Conservation (phyloP, 768 basidiomycete genomes). For the Boletus reticuloceps region DNA sequence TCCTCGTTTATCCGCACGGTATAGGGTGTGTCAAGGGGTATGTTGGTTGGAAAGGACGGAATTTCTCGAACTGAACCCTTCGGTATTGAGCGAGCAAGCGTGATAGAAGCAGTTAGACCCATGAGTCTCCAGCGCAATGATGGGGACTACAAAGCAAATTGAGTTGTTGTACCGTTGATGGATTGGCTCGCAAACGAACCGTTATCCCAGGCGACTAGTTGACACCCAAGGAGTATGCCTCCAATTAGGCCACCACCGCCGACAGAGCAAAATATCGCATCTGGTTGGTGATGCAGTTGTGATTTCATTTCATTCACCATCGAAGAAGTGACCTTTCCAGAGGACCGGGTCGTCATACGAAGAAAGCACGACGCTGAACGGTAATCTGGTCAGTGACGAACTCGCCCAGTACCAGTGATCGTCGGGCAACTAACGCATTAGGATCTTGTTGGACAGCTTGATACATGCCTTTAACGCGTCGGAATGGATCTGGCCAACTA, state of each 20-base stretch:
- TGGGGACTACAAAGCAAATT: slow-evolving; percentile 46
- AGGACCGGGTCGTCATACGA: slow-evolving; percentile 67
- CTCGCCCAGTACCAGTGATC: not conserved
- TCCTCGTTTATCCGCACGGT: slow-evolving; percentile 43
- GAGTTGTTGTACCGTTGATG: not conserved
- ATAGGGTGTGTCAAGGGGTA: slow-evolving; percentile 29
- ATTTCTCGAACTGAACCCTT: slow-evolving; percentile 30
- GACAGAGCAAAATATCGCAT: slow-evolving; percentile 75
- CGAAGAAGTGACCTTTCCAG: slow-evolving; percentile 78
- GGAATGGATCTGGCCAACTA: slow-evolving; percentile 55
- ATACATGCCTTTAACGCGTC: slow-evolving; percentile 56
- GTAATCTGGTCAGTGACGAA: not conserved
- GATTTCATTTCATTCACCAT: slow-evolving; percentile 61
- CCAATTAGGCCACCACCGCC: slow-evolving; percentile 74
- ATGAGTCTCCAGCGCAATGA: slow-evolving; percentile 67
- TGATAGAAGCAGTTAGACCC: slow-evolving; percentile 76
- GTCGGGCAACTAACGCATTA: slow-evolving; percentile 37
- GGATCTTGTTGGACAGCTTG: slow-evolving; percentile 41
- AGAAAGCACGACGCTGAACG: slow-evolving; percentile 59
- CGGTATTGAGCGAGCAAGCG: slow-evolving; percentile 57
- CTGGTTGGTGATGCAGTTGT: slow-evolving; percentile 55
- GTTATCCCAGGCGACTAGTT: slow-evolving; percentile 61
- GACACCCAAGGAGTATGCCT: slow-evolving; percentile 69
- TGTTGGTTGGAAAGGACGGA: slow-evolving; percentile 31
- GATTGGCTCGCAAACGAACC: slow-evolving; percentile 39